Conservation (phyloP, 2,329 filamentous ascomycete species). For the Westerdykella aurantiaca region DNA sequence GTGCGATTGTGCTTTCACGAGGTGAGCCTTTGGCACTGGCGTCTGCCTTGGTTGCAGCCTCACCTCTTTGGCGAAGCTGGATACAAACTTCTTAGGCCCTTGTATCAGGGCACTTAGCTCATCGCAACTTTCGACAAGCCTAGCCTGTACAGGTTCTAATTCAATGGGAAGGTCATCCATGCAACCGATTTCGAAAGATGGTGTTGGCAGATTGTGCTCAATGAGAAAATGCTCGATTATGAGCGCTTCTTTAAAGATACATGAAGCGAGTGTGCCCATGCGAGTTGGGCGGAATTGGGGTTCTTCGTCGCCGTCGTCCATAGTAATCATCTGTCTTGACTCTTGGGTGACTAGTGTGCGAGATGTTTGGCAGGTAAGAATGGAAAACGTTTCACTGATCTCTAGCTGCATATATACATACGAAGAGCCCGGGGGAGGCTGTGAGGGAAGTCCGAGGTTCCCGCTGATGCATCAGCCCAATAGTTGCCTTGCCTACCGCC, state of each 20-base stretch:
- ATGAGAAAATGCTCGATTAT: conserved; percentile 2
- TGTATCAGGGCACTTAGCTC: conserved; percentile 3
- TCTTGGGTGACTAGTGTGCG: no score
- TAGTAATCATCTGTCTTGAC: no score
- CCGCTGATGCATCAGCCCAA: no score
- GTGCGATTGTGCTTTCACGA: conserved; percentile 2
- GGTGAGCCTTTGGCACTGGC: background rate
- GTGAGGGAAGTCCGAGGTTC: no score
- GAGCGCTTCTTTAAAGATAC: background rate
- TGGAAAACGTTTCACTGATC: no score
- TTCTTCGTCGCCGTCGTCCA: no score
- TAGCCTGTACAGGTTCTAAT: background rate
- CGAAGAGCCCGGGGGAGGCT: no score
- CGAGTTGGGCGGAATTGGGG: no score
- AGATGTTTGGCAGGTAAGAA: no score
- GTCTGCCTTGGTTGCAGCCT: background rate
- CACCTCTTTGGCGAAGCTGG: background rate
- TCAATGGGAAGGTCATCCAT: conserved; percentile 2
- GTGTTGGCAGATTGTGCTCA: background rate
- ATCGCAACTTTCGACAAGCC: conserved; percentile 1
- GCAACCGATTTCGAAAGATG: conserved; percentile 1
- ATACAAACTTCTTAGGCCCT: conserved; percentile 1
- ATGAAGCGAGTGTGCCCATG: conserved; percentile 1
- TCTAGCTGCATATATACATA: no score
- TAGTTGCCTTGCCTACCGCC: no score